Evolutionary conservation across 768 basidiomycete species (phyloP).

Genomic region (Boletus reticulatus): DNA sequence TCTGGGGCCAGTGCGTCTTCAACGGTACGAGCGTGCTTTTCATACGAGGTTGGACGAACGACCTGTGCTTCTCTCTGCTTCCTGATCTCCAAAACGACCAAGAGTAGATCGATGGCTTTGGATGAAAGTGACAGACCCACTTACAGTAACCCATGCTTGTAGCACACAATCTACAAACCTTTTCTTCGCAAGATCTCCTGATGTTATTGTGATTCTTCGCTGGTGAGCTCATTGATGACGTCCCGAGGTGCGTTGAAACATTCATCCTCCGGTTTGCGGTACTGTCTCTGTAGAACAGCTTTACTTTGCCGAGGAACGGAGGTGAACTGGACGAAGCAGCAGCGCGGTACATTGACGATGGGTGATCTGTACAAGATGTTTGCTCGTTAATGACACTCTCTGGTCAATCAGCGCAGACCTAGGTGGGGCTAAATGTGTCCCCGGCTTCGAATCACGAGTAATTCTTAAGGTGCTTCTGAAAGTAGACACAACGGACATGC

Average conservation of each 20-base stretch:
- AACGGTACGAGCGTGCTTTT: too few relatives aligned
- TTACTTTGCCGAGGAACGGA: conserved; percentile 10
- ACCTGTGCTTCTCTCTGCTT: background rate
- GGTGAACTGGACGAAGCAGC: background rate
- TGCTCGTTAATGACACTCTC: background rate
- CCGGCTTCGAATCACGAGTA: too few relatives aligned
- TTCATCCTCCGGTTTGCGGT: conserved; percentile 23
- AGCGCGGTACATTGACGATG: background rate
- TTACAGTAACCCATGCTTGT: background rate
- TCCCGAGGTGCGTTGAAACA: conserved; percentile 20
- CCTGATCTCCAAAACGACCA: background rate
- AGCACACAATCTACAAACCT: conserved; percentile 6
- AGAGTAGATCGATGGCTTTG: conserved; percentile 14
- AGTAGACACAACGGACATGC: background rate
- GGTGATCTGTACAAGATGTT: background rate
- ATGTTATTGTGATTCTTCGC: conserved; percentile 12
- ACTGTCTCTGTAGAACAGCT: conserved; percentile 14
- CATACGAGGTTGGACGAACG: background rate
- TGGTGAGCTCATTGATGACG: conserved; percentile 17
- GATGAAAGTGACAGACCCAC: background rate
- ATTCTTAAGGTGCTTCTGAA: background rate
- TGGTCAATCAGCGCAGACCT: background rate
- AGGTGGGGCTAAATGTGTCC: conserved; percentile 7
- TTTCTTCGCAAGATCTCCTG: conserved; percentile 20
- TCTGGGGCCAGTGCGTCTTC: background rate